A percentile compares a stretch with the other conserved stretches of the same genome.
phyloP scores from a whole-genome alignment of 495 filamentous ascomycete genomes.

The Baudoinia panamericana region DNA sequence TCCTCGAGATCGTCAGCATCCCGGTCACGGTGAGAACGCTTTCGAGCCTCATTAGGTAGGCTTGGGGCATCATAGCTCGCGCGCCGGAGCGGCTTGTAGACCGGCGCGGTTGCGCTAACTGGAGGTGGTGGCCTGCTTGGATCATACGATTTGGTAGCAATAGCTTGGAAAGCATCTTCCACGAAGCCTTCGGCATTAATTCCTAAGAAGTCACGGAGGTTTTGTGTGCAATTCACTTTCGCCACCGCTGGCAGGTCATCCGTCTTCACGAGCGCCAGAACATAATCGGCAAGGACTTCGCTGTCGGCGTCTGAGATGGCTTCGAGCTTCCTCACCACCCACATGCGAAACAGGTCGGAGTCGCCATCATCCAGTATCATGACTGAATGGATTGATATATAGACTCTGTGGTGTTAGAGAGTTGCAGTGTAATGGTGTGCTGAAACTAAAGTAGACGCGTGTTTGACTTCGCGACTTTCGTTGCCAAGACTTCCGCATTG shows the following conservation, averaged over 20 bases:
- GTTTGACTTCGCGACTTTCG: neutral
- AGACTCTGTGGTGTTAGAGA: neutral
- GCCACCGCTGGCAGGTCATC: slow-evolving; percentile 66
- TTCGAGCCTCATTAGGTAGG: slow-evolving; percentile 23
- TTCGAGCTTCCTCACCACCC: slow-evolving; percentile 82
- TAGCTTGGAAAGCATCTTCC: slow-evolving; percentile 67
- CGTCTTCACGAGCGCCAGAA: slow-evolving; percentile 73
- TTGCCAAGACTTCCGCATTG: neutral
- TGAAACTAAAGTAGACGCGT: neutral
- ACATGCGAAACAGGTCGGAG: slow-evolving; percentile 60
- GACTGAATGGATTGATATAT: no score
- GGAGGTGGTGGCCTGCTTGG: slow-evolving; percentile 28
- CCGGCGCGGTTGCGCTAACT: slow-evolving; percentile 27
- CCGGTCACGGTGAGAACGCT: slow-evolving; percentile 32
- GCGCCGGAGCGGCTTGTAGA: slow-evolving; percentile 31
- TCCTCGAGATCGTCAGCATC: slow-evolving; percentile 23
- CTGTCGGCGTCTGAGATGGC: slow-evolving; percentile 91
- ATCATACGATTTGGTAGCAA: slow-evolving; percentile 25
- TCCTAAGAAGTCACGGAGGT: slow-evolving; percentile 77
- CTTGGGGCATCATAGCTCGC: slow-evolving; percentile 21
- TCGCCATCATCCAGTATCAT: slow-evolving; percentile 73
- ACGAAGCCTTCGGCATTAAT: slow-evolving; percentile 68
- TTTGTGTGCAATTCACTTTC: slow-evolving; percentile 57
- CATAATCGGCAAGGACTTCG: slow-evolving; percentile 90
- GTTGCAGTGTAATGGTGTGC: neutral